These are phyloP conservation scores for Mollisiaceae sp. DNA, from an alignment of 2,329 filamentous ascomycete genomes.

Conservation along the genomic window DNA sequence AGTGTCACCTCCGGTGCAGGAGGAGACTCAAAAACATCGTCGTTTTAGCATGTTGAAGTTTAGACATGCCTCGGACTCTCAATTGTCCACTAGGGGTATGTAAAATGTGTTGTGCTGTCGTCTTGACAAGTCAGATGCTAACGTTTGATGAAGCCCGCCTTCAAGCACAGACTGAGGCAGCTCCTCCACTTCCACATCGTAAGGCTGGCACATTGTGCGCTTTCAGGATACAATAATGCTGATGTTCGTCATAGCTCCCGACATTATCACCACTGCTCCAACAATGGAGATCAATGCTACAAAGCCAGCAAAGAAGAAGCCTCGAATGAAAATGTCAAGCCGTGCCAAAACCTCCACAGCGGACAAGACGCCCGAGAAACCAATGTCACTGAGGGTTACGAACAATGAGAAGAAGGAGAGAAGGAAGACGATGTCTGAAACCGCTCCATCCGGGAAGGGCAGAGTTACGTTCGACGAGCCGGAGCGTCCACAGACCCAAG, in stretches of 20 bases:
- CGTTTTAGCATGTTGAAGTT: constrained; percentile 78
- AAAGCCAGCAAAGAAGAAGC: constrained; percentile 59
- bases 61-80: constrained; percentile 91
- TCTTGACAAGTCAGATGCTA: constrained; percentile 17
- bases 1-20: constrained; percentile 54
- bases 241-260: constrained; percentile 53
- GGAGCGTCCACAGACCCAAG: constrained; percentile 52
- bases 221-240: not conserved
- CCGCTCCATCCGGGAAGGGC: constrained; percentile 42
- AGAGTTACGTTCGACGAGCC: constrained; percentile 68
- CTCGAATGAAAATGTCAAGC: constrained; percentile 58
- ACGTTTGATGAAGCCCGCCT: constrained; percentile 59
- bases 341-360: constrained; percentile 46
- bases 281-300: constrained; percentile 65
- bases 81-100: constrained; percentile 68
- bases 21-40: constrained; percentile 60
- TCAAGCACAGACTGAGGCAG: constrained; percentile 58
- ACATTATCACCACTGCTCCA: constrained; percentile 92
- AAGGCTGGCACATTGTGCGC: constrained; percentile 42
- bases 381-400: constrained; percentile 27
- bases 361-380: constrained; percentile 24
- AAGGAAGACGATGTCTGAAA: constrained; percentile 47
- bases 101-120: constrained; percentile 7
- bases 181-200: constrained; percentile 63
- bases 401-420: constrained; percentile 48